These are phyloP conservation scores for Phylloporus sp. DNA, from an alignment of 768 basidiomycete genomes.

Conservation along the genomic window DNA sequence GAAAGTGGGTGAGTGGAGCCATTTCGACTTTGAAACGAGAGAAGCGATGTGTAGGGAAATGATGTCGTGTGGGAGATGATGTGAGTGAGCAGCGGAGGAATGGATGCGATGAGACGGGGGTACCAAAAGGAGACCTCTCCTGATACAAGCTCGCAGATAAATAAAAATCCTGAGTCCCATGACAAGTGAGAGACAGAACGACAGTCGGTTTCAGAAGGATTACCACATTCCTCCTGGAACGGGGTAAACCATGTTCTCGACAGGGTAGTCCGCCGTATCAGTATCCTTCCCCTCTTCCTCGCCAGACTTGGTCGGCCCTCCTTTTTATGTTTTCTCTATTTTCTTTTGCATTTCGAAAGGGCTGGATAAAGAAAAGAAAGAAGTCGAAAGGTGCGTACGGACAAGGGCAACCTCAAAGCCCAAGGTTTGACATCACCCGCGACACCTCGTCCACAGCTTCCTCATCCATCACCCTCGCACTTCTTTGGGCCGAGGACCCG, in stretches of 20 bases:
- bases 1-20: constrained; percentile 8
- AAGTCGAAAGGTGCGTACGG: constrained; percentile 11
- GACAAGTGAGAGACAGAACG: constrained; percentile 21
- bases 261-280: constrained; percentile 16
- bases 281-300: constrained; percentile 4
- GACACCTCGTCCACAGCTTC: constrained; percentile 67
- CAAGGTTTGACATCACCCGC: constrained; percentile 73
- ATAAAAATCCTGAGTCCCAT: constrained; percentile 33
- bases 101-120: constrained; percentile 25
- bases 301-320: constrained; percentile 3
- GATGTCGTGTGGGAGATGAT: constrained; percentile 29
- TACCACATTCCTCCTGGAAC: constrained; percentile 18
- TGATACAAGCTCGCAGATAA: constrained; percentile 32
- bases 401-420: constrained; percentile 40
- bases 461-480: constrained; percentile 43
- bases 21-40: constrained; percentile 16
- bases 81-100: constrained; percentile 18
- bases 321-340: constrained; percentile 1
- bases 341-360: constrained; percentile 2
- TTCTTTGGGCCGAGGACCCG: constrained; percentile 42
- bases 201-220: constrained; percentile 17
- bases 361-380: constrained; percentile 5
- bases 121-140: constrained; percentile 25
- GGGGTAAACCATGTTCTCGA: constrained; percentile 20
- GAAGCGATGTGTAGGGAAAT: constrained; percentile 21